Base-by-base conservation (phyloP, 2,329 filamentous ascomycete species). In the Botryotinia narcissicola region DNA sequence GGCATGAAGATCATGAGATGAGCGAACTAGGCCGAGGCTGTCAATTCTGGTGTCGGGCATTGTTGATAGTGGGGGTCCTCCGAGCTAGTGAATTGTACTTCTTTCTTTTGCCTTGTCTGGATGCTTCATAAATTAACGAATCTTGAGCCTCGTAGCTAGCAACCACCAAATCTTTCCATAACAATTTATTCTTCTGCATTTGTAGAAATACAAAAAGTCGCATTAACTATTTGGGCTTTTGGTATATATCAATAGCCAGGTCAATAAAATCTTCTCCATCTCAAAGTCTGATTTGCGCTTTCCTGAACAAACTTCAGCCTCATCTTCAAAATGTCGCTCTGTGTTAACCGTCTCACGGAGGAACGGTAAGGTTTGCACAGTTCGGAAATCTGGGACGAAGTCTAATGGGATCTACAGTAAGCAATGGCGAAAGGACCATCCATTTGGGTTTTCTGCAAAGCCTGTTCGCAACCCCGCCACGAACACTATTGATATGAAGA, bases 351-450 rank as follows among this genome's bases (percentile, higher is more conserved):
- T 75, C 87, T 97, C 57, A 92, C 94, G 77, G 94, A 97, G 83
- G 94, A 97, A 86, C 72, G 72, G 72, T 73, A 71, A 25, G 69
- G 18, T 40, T 54, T 71, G 16, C 29, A 48, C 37, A 40, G 57
- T 22, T 64, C 40, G 18, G 10, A 37, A 29, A 18, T 46, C 40
- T n/a, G n/a, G 44, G 14, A 62, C 20, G 44, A 29, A 25, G 40
- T 51, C 72, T 73, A 72, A 73, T 35, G 40, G 20, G 14, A 18
- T 40, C 8, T 44, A 59, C 32, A 73, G 72, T n/a, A 98, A 97
- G 85, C 94, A 97, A 85, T 99, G 96, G 96, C 91, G 96, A 77
- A 91, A 91, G 81, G 95, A 99, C 79, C 96, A 99, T 81, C 97
- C 97, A 0, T 99, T 99, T 81, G 96, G 96, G 75, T 99, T 99